These are phyloP conservation scores for Sphagnum tenellum DNA, from an alignment of 225 moss, liverwort and hornwort genomes.

Conservation along the genomic window DNA sequence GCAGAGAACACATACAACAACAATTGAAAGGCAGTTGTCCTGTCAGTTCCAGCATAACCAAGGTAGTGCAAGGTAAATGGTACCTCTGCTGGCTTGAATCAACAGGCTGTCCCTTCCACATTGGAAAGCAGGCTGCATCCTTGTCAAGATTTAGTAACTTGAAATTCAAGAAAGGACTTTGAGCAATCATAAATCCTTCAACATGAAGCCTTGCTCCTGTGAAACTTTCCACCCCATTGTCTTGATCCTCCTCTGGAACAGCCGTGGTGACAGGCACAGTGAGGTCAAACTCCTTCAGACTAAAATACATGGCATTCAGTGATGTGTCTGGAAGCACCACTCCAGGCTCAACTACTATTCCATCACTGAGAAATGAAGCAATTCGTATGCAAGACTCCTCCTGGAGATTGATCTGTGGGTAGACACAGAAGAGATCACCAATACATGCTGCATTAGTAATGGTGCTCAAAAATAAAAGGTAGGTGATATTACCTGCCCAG, in stretches of 20 bases:
- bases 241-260: slow-evolving; percentile 42
- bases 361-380: slow-evolving; percentile 95
- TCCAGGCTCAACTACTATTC: slow-evolving; percentile 82
- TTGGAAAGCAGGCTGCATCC: slow-evolving; percentile 83
- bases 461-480: not conserved
- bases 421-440: slow-evolving; percentile 1
- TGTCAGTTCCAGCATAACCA: no score
- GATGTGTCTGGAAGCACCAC: slow-evolving; percentile 83
- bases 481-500: no score
- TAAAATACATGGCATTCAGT: slow-evolving; percentile 82
- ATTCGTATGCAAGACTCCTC: slow-evolving; percentile 88
- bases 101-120: slow-evolving; percentile 97
- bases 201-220: slow-evolving; percentile 96
- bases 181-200: slow-evolving; percentile 88
- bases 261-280: slow-evolving; percentile 53
- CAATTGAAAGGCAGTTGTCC: no score
- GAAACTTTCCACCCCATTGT: slow-evolving; percentile 44
- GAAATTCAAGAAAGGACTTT: slow-evolving; percentile 84
- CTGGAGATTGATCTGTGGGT: slow-evolving; percentile 79
- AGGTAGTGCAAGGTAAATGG: not conserved
- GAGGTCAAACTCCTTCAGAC: slow-evolving; percentile 89
- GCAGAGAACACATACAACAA: no score
- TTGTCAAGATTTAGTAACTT: slow-evolving; percentile 77
- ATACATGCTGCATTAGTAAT: not conserved
- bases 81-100: slow-evolving; percentile 93